These are phyloP conservation scores for Aspergillus funiculosus DNA, from an alignment of 495 filamentous ascomycete species.

Conservation along the genomic window DNA sequence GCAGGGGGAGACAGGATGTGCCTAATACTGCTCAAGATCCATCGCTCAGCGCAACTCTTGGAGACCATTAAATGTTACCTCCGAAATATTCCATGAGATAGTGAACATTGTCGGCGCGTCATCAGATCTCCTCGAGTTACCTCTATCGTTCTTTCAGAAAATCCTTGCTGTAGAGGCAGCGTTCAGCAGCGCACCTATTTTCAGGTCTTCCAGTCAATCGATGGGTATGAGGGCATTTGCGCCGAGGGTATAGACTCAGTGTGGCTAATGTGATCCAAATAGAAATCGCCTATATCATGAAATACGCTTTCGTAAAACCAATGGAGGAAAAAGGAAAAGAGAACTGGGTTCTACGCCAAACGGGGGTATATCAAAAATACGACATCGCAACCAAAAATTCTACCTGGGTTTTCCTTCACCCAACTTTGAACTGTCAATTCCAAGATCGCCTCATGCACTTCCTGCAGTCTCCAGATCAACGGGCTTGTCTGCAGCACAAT, in stretches of 20 bases:
- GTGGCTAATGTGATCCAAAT: neutral
- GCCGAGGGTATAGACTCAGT: neutral
- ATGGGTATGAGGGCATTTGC: constrained; percentile 22
- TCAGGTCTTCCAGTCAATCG: constrained; percentile 18
- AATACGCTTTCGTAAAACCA: constrained; percentile 36
- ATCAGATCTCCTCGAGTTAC: constrained; percentile 30
- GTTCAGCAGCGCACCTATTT: constrained; percentile 24
- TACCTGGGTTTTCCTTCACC: constrained; percentile 34
- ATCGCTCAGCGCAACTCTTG: constrained; percentile 41
- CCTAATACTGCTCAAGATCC: constrained; percentile 24
- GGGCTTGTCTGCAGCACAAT: constrained; percentile 6
- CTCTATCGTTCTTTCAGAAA: constrained; percentile 38
- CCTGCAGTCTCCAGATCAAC: constrained; percentile 8
- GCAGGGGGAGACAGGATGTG: neutral
- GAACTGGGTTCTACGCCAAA: constrained; percentile 41
- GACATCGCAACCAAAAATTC: constrained; percentile 23
- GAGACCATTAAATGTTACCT: constrained; percentile 35
- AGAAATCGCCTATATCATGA: constrained; percentile 39
- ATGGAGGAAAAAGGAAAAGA: constrained; percentile 17
- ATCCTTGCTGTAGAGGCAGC: constrained; percentile 32
- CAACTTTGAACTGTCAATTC: constrained; percentile 26
- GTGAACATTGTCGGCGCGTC: constrained; percentile 21
- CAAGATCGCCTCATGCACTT: constrained; percentile 20
- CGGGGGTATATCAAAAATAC: constrained; percentile 38
- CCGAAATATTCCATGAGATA: constrained; percentile 29